Evolutionary conservation across 352 stramenopile species (phyloP), one percentile per base, ranked within the genome.

Genomic region (Phytophthora citrophthora): DNA sequence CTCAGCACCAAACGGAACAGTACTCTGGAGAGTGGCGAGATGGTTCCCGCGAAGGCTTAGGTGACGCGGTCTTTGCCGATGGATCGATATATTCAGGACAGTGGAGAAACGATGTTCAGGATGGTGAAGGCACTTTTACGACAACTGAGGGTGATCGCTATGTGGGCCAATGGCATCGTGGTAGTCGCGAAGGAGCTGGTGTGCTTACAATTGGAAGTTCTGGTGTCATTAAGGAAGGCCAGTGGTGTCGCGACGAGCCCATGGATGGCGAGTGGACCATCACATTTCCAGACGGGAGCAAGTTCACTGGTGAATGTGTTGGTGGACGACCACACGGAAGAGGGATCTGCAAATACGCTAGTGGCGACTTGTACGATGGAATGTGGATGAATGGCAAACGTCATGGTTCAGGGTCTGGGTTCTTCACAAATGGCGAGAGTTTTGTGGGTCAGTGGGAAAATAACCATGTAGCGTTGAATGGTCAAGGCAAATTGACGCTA

Each of bases 361-460:
- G 90, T 36, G 88, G 89, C 3, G 89, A 96, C 45, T 41, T 91
- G 43, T 97, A 96, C 64, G 84, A 90, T 24, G 89, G 89, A 1
- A 74, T 88, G 51, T 97, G 89, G 89, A 68, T 93, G 10, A 56
- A 90, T 27, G 88, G 86, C 54, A 91, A 93, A 56, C 83, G 86
- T n/a, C 81, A 94, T 31, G 85, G 85, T 5, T 45, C 72, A 24
- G 85, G 85, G 44, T 85, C 82, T 1, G 82, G 84, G 8, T 90
- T 90, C 48, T 94, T 92, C 54, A 60, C 73, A 1, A 92, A 92
- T 39, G 81, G 83, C 27, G 81, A 89, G 51, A 83, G 74, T 61
- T 94, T 90, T 57, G 68, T 86, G 39, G 86, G 86, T 48, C 79
- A 92, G 55, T 91, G 85, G 79, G 80, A 89, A 48, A 88, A 90